A percentile compares a stretch with the other conserved stretches of the same genome.
phyloP scores from a whole-genome alignment of 169 alveolate genomes.

The Eimeria necatrix region DNA sequence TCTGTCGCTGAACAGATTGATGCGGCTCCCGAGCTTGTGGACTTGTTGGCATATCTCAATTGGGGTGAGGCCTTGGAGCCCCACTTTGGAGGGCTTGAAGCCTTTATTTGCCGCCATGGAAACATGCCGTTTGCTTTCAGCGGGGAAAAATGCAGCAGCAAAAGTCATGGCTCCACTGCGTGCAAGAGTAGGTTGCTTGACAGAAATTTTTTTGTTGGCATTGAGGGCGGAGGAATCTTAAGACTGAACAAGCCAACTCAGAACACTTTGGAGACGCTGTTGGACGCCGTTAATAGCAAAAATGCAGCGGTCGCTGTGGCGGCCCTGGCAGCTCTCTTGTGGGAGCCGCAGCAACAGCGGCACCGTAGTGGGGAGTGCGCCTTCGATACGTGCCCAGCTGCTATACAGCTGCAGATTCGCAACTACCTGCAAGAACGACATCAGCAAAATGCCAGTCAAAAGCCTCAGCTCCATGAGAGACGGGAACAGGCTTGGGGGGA shows the following conservation, averaged over 20 bases:
- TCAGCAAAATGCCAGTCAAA: slow-evolving; percentile 16
- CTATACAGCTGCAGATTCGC: background rate
- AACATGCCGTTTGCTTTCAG: background rate
- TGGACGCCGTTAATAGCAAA: slow-evolving; percentile 20
- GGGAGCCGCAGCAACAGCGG: slow-evolving; percentile 48
- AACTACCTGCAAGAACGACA: background rate
- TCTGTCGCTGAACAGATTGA: slow-evolving; percentile 20
- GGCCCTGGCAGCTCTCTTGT: slow-evolving; percentile 42
- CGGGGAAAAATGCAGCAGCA: background rate
- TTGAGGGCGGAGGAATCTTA: slow-evolving; percentile 19
- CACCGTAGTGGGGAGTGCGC: background rate
- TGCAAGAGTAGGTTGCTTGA: slow-evolving; percentile 29
- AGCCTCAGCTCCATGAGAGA: slow-evolving; percentile 17
- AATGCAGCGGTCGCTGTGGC: slow-evolving; percentile 35
- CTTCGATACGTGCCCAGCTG: background rate
- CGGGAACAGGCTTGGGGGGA: slow-evolving; percentile 38
- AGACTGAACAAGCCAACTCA: slow-evolving; percentile 9
- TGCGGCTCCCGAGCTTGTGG: slow-evolving; percentile 53
- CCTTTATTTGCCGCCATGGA: slow-evolving; percentile 57
- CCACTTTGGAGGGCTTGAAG: background rate
- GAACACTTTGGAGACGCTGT: background rate
- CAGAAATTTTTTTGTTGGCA: background rate
- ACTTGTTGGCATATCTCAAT: background rate
- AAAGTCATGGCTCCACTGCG: background rate
- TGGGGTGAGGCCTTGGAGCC: background rate